phyloP scores from a whole-genome alignment of 2,329 filamentous ascomycete genomes.

The Claviceps spartinae region DNA sequence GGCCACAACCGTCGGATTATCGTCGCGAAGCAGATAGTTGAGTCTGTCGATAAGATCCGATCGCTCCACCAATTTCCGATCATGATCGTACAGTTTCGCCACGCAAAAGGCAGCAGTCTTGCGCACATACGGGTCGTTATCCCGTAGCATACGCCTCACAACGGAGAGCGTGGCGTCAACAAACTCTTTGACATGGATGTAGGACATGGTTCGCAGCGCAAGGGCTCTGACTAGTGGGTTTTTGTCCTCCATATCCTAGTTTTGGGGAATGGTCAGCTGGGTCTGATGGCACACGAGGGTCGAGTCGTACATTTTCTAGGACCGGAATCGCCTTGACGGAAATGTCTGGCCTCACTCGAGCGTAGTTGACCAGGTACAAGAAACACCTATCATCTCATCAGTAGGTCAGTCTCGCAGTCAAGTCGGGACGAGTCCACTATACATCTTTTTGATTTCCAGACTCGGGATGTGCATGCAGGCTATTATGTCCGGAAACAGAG shows the following conservation, averaged over 20 bases:
- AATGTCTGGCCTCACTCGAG: constrained; percentile 84
- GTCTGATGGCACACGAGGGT: not conserved
- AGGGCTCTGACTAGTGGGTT: constrained; percentile 89
- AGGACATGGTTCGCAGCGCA: constrained; percentile 88
- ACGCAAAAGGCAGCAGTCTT: constrained; percentile 96
- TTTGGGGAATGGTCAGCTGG: not conserved
- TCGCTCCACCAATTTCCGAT: constrained; percentile 74
- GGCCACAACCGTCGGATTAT: constrained; percentile 94
- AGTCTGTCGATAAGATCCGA: constrained; percentile 87
- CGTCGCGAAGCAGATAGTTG: constrained; percentile 80
- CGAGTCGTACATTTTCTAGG: constrained; percentile 53
- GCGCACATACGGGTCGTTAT: constrained; percentile 87
- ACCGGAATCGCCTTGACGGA: constrained; percentile 86
- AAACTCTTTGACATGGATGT: constrained; percentile 92
- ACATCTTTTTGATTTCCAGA: constrained; percentile 99
- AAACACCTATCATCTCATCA: constrained; percentile 59
- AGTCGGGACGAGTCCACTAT: constrained; percentile 9
- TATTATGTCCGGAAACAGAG: constrained; percentile 88
- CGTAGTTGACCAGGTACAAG: constrained; percentile 92
- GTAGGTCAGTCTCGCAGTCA: not conserved
- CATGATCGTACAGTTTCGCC: constrained; percentile 95
- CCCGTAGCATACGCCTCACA: constrained; percentile 69
- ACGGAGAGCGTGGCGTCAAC: constrained; percentile 80
- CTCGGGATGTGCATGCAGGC: constrained; percentile 89
- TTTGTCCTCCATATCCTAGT: constrained; percentile 77